These are phyloP conservation scores for Fagopyrum homotropicum DNA, from an alignment of 148 eudicot species.

Conservation along the genomic window DNA sequence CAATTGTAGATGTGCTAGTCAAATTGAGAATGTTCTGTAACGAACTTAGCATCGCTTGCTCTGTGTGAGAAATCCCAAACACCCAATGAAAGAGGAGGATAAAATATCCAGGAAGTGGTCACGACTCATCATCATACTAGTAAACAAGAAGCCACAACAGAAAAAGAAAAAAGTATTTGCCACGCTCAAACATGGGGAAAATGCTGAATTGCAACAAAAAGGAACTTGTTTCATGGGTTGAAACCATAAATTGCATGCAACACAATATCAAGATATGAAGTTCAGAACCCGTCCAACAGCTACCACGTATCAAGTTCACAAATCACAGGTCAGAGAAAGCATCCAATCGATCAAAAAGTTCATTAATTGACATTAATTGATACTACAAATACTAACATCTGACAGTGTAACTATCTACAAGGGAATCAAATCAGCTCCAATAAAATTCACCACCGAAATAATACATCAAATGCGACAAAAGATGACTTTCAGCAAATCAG, in stretches of 20 bases:
- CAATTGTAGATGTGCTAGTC: background rate
- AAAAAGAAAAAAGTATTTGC: background rate
- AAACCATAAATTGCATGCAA: constrained; percentile 4
- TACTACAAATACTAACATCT: background rate
- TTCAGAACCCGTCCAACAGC: background rate
- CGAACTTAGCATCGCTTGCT: background rate
- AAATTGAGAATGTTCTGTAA: background rate
- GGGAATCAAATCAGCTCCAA: constrained; percentile 1
- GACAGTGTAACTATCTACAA: background rate
- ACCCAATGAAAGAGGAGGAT: background rate
- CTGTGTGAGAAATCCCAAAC: background rate
- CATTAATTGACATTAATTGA: background rate
- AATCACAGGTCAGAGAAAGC: background rate
- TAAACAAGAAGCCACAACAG: background rate
- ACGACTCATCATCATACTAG: no score
- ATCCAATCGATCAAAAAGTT: constrained; percentile 6
- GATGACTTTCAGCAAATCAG: background rate
- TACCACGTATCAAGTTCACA: background rate
- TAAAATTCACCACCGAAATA: background rate
- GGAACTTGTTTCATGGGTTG: background rate
- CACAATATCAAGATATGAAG: background rate
- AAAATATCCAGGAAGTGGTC: background rate
- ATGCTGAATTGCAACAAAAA: background rate
- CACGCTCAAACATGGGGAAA: background rate
- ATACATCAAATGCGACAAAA: background rate